These are phyloP conservation scores for Tetrapisispora namnaoensis DNA, from an alignment of 805 yeast genomes.

Conservation along the genomic window DNA sequence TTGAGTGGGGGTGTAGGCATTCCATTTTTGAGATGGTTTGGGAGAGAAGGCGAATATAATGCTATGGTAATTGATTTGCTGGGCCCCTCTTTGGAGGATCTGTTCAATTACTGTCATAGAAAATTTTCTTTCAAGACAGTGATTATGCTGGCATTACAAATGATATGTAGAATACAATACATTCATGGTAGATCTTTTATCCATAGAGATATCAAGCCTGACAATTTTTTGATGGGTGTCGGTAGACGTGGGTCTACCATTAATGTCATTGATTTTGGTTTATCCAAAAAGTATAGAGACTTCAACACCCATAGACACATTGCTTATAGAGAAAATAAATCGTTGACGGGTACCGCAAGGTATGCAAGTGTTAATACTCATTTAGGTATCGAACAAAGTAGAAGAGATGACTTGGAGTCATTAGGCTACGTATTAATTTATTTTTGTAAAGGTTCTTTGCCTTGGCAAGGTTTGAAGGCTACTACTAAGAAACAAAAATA, in stretches of 20 bases:
- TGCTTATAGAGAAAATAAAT: slow-evolving; percentile 93
- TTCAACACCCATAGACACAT: slow-evolving; percentile 92
- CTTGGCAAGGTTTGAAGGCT: slow-evolving; percentile 98
- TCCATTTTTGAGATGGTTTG: slow-evolving; percentile 95
- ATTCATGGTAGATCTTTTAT: slow-evolving; percentile 92
- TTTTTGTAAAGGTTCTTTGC: slow-evolving; percentile 91
- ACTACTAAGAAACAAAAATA: slow-evolving; percentile 97
- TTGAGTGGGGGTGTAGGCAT: slow-evolving; percentile 96
- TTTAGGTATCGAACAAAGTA: slow-evolving; percentile 90
- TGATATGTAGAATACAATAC: slow-evolving; percentile 88
- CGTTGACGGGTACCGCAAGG: slow-evolving; percentile 97
- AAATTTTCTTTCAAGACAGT: slow-evolving; percentile 92
- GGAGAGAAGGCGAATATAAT: slow-evolving; percentile 92
- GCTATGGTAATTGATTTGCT: slow-evolving; percentile 95
- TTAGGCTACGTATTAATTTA: slow-evolving; percentile 90
- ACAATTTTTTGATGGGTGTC: slow-evolving; percentile 76
- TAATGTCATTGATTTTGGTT: slow-evolving; percentile 88
- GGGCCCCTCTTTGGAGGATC: slow-evolving; percentile 92
- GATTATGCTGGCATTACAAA: slow-evolving; percentile 85
- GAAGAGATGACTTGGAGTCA: slow-evolving; percentile 94
- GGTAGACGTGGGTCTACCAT: slow-evolving; percentile 95
- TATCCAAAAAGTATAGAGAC: slow-evolving; percentile 90
- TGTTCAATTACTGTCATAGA: slow-evolving; percentile 92
- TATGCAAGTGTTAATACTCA: slow-evolving; percentile 95
- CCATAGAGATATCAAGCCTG: slow-evolving; percentile 80